phyloP scores from a whole-genome alignment of 225 moss, liverwort and hornwort genomes.

The Polytrichum formosum region DNA sequence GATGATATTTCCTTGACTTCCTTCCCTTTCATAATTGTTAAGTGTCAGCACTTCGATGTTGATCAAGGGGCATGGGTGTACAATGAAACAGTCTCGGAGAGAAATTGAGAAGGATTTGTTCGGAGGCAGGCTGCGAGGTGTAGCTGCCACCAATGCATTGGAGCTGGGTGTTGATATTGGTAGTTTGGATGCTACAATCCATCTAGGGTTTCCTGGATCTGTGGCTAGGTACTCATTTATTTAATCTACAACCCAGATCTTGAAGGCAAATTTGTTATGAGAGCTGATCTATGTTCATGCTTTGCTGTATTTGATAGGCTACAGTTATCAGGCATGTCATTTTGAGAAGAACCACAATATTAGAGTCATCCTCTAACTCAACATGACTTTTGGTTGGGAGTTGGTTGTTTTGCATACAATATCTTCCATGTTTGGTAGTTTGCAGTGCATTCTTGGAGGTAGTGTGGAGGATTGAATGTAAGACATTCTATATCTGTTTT shows the following conservation, averaged over 20 bases:
- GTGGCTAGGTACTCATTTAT: slow-evolving; percentile 65
- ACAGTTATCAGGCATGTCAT: too few relatives aligned
- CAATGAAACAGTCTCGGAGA: slow-evolving; percentile 71
- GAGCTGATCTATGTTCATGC: too few relatives aligned
- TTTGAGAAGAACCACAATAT: too few relatives aligned
- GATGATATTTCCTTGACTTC: neutral
- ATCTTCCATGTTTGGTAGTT: too few relatives aligned
- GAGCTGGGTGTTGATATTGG: slow-evolving; percentile 92
- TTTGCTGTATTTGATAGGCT: too few relatives aligned
- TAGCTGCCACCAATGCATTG: slow-evolving; percentile 87
- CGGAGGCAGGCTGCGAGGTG: slow-evolving; percentile 84
- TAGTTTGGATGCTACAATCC: slow-evolving; percentile 88
- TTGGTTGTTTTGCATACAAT: too few relatives aligned
- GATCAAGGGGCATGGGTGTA: neutral
- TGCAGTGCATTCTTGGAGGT: too few relatives aligned
- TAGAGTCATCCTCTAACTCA: too few relatives aligned
- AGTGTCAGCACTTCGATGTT: neutral
- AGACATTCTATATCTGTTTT: too few relatives aligned
- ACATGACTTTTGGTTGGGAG: too few relatives aligned
- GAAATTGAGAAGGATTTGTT: slow-evolving; percentile 85
- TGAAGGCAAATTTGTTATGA: too few relatives aligned
- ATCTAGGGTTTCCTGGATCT: slow-evolving; percentile 90
- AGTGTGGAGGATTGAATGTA: too few relatives aligned
- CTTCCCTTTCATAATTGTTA: neutral
- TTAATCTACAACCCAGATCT: neutral